phyloP scores from a whole-genome alignment of 1,139 yeast genomes.

The Pichiaceae sp. region DNA sequence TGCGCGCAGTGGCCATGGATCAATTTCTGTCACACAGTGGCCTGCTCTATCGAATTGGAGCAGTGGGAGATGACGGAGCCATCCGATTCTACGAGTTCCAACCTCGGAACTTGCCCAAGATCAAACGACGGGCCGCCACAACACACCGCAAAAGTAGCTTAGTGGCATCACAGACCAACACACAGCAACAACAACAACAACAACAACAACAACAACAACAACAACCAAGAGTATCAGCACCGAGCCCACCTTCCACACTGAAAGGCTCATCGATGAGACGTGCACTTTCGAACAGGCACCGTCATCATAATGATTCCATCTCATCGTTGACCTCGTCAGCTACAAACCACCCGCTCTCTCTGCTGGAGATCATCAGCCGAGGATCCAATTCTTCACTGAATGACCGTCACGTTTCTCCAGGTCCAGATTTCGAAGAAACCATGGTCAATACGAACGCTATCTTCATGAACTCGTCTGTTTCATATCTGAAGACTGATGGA shows the following conservation, averaged over 20 bases:
- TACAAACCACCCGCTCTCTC: conserved; percentile 15
- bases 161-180: background rate
- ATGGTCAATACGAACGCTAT: background rate
- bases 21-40: conserved; percentile 22
- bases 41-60: conserved; percentile 44
- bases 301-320: conserved; percentile 16
- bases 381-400: conserved; percentile 14
- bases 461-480: background rate
- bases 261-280: conserved; percentile 5
- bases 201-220: conserved; percentile 2
- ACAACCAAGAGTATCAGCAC: too few relatives aligned
- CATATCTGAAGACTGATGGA: conserved; percentile 1
- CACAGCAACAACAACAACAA: background rate
- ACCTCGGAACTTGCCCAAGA: conserved; percentile 48
- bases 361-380: conserved; percentile 21
- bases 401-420: conserved; percentile 4
- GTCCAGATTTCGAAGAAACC: conserved; percentile 1
- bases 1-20: conserved; percentile 41
- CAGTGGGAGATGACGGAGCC: conserved; percentile 67
- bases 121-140: conserved; percentile 22
- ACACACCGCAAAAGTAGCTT: background rate
- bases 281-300: conserved; percentile 5
- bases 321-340: conserved; percentile 20
- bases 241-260: background rate
- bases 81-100: conserved; percentile 68